Evolutionary conservation across 2,329 filamentous ascomycete genomes (phyloP).

Genomic region (Colletotrichum musicola): DNA sequence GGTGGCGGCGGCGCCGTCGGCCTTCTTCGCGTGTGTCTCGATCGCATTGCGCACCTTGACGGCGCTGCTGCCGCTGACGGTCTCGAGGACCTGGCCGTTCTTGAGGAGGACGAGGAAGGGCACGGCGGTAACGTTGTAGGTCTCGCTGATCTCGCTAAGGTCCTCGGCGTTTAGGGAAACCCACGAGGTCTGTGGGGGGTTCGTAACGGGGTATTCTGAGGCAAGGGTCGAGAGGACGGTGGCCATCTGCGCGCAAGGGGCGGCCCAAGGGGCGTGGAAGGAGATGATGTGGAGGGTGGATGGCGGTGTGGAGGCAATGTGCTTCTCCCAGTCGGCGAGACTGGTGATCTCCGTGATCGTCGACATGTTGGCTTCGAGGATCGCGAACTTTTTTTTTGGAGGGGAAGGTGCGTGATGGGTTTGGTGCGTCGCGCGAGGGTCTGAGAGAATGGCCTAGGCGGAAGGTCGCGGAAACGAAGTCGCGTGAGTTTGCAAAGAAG

Average conservation of each 20-base stretch:
- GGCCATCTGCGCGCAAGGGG: slow-evolving; percentile 94
- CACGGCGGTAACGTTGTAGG: slow-evolving; percentile 94
- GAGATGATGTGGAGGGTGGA: slow-evolving; percentile 86
- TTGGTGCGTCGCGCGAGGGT: neutral
- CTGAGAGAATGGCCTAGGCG: slow-evolving; percentile 2
- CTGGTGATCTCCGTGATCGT: slow-evolving; percentile 82
- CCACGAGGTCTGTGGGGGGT: slow-evolving; percentile 80
- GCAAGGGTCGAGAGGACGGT: slow-evolving; percentile 88
- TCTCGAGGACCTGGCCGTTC: slow-evolving; percentile 81
- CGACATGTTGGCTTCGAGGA: slow-evolving; percentile 68
- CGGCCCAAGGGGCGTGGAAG: slow-evolving; percentile 97
- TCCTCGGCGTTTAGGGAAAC: slow-evolving; percentile 95
- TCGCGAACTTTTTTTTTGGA: slow-evolving; percentile 17
- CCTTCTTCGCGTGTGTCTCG: slow-evolving; percentile 79
- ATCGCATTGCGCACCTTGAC: slow-evolving; percentile 87
- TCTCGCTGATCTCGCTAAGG: slow-evolving; percentile 89
- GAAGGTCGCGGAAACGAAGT: slow-evolving; percentile 1
- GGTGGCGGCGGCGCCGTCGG: slow-evolving; percentile 52
- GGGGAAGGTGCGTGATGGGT: neutral
- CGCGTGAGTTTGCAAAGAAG: slow-evolving; percentile 14
- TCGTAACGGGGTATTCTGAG: slow-evolving; percentile 80
- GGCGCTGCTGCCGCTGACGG: slow-evolving; percentile 90
- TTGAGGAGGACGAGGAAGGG: slow-evolving; percentile 90
- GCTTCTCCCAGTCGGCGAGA: slow-evolving; percentile 78
- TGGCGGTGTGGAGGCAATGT: slow-evolving; percentile 74